phyloP scores from a whole-genome alignment of 2,329 filamentous ascomycete genomes.

The Claviceps sp. region DNA sequence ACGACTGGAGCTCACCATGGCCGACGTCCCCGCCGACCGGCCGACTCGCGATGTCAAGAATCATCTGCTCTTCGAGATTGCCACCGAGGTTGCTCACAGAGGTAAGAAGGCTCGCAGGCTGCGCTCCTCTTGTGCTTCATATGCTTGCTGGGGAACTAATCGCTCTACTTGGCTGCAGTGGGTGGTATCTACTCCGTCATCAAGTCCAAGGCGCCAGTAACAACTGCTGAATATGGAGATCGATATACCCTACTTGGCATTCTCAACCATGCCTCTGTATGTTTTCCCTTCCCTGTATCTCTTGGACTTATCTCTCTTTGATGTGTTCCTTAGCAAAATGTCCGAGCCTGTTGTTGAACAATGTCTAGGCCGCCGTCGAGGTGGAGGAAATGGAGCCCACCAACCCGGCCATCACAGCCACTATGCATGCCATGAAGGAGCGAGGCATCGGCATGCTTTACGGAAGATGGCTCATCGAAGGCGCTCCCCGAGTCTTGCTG shows the following conservation, averaged over 20 bases:
- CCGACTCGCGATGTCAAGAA: conserved; percentile 69
- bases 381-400: conserved; percentile 86
- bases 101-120: conserved; percentile 37
- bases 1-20: conserved; percentile 23
- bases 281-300: conserved; percentile 15
- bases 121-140: neutral
- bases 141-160: neutral
- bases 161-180: conserved; percentile 38
- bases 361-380: conserved; percentile 77
- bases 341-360: conserved; percentile 3
- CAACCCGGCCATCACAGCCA: conserved; percentile 63
- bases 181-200: conserved; percentile 98
- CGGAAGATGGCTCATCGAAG: conserved; percentile 94
- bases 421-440: conserved; percentile 85
- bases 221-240: conserved; percentile 96
- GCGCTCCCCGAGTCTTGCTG: conserved; percentile 81
- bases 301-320: neutral
- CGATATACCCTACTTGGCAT: conserved; percentile 92
- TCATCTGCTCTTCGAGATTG: conserved; percentile 91
- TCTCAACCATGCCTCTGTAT: conserved; percentile 77
- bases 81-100: conserved; percentile 94
- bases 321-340: conserved; percentile 1
- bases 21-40: conserved; percentile 30
- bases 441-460: conserved; percentile 84
- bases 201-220: conserved; percentile 97